phyloP scores from a whole-genome alignment of 2,329 filamentous ascomycete species.

The Talaromyces amestolkiae region DNA sequence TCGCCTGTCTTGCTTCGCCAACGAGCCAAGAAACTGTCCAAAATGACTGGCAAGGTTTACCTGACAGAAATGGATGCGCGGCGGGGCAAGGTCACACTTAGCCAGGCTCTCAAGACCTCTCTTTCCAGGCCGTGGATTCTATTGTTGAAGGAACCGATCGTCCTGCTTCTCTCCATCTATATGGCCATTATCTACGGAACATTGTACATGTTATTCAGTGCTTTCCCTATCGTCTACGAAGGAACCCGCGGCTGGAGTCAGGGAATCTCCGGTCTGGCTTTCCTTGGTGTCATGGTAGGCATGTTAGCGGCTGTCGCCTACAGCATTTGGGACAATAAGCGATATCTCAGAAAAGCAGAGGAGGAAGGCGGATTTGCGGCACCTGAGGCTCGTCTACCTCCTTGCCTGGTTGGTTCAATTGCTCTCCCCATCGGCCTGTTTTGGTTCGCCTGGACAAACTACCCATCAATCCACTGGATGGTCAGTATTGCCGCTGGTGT shows the following conservation, averaged over 20 bases:
- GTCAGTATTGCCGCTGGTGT: constrained; percentile 37
- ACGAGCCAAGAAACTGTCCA: constrained; percentile 49
- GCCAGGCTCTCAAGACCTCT: constrained; percentile 47
- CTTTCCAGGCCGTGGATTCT: constrained; percentile 50
- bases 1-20: constrained; percentile 52
- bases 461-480: constrained; percentile 42
- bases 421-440: constrained; percentile 58
- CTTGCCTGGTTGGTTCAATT: constrained; percentile 50
- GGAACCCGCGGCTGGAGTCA: constrained; percentile 47
- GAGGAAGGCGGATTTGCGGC: constrained; percentile 56
- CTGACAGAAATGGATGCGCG: constrained; percentile 40
- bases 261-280: constrained; percentile 49
- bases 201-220: constrained; percentile 54
- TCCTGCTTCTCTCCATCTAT: constrained; percentile 51
- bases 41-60: constrained; percentile 52
- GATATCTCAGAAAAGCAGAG: constrained; percentile 42
- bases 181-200: constrained; percentile 53
- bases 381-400: constrained; percentile 57
- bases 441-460: constrained; percentile 61
- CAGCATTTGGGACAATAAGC: constrained; percentile 43
- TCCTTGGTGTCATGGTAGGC: constrained; percentile 49
- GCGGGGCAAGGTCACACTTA: constrained; percentile 42
- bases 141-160: constrained; percentile 52
- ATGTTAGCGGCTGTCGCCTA: constrained; percentile 41
- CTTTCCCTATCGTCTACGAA: constrained; percentile 53